Evolutionary conservation across 1,139 yeast genomes (phyloP).

Genomic region (Nadsonia commutata): DNA sequence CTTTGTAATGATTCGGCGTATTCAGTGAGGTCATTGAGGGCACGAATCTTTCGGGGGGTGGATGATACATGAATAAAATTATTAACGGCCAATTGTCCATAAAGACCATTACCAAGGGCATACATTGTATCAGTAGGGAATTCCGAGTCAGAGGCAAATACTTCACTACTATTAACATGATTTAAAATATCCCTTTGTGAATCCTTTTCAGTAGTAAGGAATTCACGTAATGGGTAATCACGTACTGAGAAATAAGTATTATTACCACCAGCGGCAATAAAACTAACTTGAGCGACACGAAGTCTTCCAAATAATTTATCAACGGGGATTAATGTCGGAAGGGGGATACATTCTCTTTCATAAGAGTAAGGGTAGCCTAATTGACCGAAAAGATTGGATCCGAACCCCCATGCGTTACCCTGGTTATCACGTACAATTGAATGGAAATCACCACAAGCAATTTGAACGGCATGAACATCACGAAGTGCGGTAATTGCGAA

Average conservation of each 20-base stretch:
- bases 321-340: conserved; percentile 35
- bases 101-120: conserved; percentile 71
- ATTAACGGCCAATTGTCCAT: conserved; percentile 81
- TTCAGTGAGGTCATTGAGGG: conserved; percentile 27
- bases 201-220: conserved; percentile 1
- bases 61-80: conserved; percentile 59
- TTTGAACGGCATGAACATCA: conserved; percentile 28
- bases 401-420: conserved; percentile 71
- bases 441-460: conserved; percentile 66
- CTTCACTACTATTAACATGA: conserved; percentile 11
- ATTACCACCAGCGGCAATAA: conserved; percentile 53
- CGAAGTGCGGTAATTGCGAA: conserved; percentile 21
- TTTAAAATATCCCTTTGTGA: conserved; percentile 1
- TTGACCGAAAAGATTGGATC: conserved; percentile 70
- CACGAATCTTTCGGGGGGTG: conserved; percentile 46
- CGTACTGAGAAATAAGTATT: conserved; percentile 35
- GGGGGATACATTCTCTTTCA: conserved; percentile 50
- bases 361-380: conserved; percentile 58
- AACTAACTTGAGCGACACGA: conserved; percentile 6
- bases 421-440: conserved; percentile 47
- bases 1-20: conserved; percentile 25
- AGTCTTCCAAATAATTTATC: conserved; percentile 5
- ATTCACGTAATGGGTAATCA: conserved; percentile 4
- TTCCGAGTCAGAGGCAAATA: conserved; percentile 13
- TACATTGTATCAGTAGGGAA: conserved; percentile 16